Evolutionary conservation across 305 asterid genomes (phyloP), one percentile per base, ranked within the genome.

Genomic region (Lippia alba): DNA sequence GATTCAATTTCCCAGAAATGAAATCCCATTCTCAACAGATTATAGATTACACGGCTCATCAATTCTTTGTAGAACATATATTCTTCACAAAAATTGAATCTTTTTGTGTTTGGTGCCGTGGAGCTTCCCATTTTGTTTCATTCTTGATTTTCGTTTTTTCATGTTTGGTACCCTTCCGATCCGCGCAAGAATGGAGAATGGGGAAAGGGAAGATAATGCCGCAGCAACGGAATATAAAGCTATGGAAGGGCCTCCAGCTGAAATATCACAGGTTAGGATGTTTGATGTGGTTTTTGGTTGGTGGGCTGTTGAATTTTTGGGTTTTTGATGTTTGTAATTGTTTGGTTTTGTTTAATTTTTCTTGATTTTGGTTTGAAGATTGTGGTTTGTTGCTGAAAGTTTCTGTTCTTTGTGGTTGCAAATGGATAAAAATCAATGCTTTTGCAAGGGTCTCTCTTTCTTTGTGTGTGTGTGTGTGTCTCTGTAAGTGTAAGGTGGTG

Each of bases 231-330:
- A 68, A 34, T 54, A 57, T 53, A 71, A 16, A 34, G 59, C 69
- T 39, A 71, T 56, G 68, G 79, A 73, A 69, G 39, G 44, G 32
- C 74, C 79, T 61, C 50, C 82, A 18, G 18, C 67, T 56, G 51
- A 53, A 33, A 57, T 74, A 40, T 64, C 85, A n/a, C 79, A 75
- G 83, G 85, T 81, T 30, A 34, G 41, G 6, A 17, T 14, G 0
- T 46, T 72, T 16, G 0, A 59, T 36, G 53, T 40, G 12, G 36
- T 75, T 49, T 64, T 51, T 17, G 55, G 8, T 67, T 40, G 8
- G 32, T 55, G 64, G 46, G 70, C 53, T 62, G 6, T 71, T 34
- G 24, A 44, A 20, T 15, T 54, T 49, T 64, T 56, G 55, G 34
- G 8, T 10, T 0, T 46, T 14, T 64, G 20, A 39, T n/a, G 2